Conservation (phyloP, 768 basidiomycete species). For the Crepidotus variabilis region DNA sequence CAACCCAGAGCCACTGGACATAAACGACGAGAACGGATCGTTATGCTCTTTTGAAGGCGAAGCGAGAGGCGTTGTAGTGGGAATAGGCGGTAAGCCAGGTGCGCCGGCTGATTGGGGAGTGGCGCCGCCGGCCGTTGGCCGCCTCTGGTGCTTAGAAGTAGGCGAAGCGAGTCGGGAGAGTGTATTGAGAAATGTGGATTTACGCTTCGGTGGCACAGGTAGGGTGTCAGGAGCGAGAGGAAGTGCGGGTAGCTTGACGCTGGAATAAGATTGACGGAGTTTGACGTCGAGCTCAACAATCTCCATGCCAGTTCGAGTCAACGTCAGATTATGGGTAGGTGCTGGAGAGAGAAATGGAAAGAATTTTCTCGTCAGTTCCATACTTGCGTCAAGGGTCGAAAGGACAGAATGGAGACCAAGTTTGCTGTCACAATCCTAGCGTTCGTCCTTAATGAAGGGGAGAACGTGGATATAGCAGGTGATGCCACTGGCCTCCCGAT, state of each 20-base stretch:
- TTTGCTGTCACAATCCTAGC: not conserved
- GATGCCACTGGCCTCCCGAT: not conserved
- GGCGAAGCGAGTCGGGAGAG: conserved; percentile 82
- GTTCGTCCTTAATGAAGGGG: not conserved
- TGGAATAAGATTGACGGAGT: conserved; percentile 62
- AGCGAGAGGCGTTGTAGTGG: conserved; percentile 37
- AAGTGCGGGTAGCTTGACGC: conserved; percentile 52
- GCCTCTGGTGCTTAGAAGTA: conserved; percentile 45
- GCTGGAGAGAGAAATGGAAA: conserved; percentile 41
- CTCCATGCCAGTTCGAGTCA: conserved; percentile 74
- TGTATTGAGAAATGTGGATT: conserved; percentile 82
- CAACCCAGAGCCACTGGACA: conserved; percentile 19
- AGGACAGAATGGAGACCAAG: not conserved
- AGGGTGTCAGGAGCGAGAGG: conserved; percentile 56
- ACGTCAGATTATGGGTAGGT: conserved; percentile 85
- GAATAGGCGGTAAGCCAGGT: conserved; percentile 28
- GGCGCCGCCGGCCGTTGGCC: conserved; percentile 20
- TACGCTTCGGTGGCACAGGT: conserved; percentile 65
- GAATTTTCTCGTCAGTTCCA: conserved; percentile 11
- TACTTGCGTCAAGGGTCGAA: not conserved
- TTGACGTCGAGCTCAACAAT: conserved; percentile 80
- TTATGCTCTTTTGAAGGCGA: conserved; percentile 52
- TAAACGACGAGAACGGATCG: conserved; percentile 58
- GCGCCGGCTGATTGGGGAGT: conserved; percentile 26
- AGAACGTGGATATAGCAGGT: conserved; percentile 3